Evolutionary conservation across 805 yeast species (phyloP).

Genomic region (Starmerella bacillaris): DNA sequence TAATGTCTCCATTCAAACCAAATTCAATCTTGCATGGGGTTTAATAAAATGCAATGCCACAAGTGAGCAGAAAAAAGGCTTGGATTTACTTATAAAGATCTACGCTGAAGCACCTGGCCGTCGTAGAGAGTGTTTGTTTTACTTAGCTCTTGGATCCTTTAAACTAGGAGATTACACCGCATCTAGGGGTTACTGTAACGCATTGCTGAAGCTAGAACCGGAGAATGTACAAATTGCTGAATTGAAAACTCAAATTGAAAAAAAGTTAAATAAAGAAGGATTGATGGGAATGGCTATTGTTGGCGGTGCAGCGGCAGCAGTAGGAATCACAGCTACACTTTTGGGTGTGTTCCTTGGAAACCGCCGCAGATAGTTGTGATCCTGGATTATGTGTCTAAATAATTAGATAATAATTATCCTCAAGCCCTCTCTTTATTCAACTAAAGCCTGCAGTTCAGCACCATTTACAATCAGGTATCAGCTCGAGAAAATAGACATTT

Average conservation of each 20-base stretch:
- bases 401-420: too few species aligned
- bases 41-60: constrained; percentile 50
- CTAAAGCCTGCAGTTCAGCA: too few species aligned
- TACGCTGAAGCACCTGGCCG: constrained; percentile 65
- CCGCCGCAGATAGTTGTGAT: too few species aligned
- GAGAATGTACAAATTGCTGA: constrained; percentile 59
- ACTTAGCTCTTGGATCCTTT: constrained; percentile 70
- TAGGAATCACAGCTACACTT: constrained; percentile 44
- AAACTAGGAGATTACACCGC: constrained; percentile 75
- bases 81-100: constrained; percentile 39
- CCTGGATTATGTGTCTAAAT: too few species aligned
- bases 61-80: constrained; percentile 59
- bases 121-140: constrained; percentile 77
- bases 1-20: constrained; percentile 59
- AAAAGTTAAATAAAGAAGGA: constrained; percentile 71
- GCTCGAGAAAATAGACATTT: too few species aligned
- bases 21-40: constrained; percentile 95
- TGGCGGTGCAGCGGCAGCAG: constrained; percentile 60
- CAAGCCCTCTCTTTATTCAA: too few species aligned
- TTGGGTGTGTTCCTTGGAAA: constrained; percentile 23
- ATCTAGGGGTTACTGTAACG: constrained; percentile 71
- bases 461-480: too few species aligned
- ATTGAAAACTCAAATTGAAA: constrained; percentile 61
- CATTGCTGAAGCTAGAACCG: constrained; percentile 63
- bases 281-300: constrained; percentile 73